phyloP scores from a whole-genome alignment of 345 rosid species.

The Brassica cretica region DNA sequence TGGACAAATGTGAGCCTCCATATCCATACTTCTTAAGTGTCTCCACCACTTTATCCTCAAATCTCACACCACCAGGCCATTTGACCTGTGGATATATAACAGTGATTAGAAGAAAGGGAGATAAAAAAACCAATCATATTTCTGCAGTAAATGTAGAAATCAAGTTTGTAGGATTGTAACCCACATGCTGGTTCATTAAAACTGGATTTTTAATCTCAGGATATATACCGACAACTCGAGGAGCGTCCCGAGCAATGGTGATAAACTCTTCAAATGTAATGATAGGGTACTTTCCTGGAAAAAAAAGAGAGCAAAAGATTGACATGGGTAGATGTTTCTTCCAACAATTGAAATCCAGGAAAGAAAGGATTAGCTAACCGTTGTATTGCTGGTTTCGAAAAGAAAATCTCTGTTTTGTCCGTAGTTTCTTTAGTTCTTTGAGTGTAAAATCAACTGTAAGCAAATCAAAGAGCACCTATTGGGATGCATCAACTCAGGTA shows the following conservation, averaged over 20 bases:
- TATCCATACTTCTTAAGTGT: constrained; percentile 76
- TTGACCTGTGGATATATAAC: constrained; percentile 42
- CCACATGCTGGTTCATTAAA: constrained; percentile 76
- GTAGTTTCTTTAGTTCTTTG: constrained; percentile 64
- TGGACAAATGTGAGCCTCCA: constrained; percentile 70
- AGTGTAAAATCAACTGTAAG: constrained; percentile 85
- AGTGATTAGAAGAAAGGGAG: too few species aligned
- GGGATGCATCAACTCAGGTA: background rate
- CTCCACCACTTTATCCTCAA: constrained; percentile 76
- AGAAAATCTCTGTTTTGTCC: constrained; percentile 70
- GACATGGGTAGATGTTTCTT: background rate
- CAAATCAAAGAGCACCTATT: constrained; percentile 11
- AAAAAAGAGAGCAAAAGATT: background rate
- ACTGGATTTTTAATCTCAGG: constrained; percentile 96
- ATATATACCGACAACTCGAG: constrained; percentile 90
- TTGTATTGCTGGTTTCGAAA: constrained; percentile 86
- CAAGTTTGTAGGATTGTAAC: constrained; percentile 33
- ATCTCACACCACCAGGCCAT: constrained; percentile 73
- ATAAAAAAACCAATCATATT: background rate
- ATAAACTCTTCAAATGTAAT: constrained; percentile 89
- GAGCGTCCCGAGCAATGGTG: constrained; percentile 73
- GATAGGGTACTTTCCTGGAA: constrained; percentile 56
- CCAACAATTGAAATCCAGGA: background rate
- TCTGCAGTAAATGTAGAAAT: background rate
- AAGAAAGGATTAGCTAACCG: constrained; percentile 44